phyloP scores from a whole-genome alignment of 2,329 filamentous ascomycete species.

The Hymenoscyphus occultus region DNA sequence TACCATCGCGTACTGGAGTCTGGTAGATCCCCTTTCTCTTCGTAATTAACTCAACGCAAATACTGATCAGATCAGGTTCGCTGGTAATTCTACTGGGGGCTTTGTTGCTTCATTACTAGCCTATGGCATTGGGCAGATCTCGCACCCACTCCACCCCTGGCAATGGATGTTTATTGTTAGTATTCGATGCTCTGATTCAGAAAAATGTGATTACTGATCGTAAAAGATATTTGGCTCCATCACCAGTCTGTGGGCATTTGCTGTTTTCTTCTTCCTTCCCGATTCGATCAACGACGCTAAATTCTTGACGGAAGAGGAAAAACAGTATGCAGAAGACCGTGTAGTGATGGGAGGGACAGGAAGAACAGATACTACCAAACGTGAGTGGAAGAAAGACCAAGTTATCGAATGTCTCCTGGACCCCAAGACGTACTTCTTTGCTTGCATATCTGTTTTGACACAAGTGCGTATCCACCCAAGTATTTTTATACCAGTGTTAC shows the following conservation, averaged over 20 bases:
- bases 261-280: slow-evolving; percentile 49
- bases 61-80: slow-evolving; percentile 41
- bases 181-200: not conserved
- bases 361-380: slow-evolving; percentile 46
- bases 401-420: slow-evolving; percentile 52
- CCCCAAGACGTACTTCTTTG: slow-evolving; percentile 56
- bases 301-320: slow-evolving; percentile 55
- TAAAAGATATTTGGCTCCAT: slow-evolving; percentile 44
- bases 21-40: slow-evolving; percentile 36
- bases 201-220: slow-evolving; percentile 3
- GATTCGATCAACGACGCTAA: slow-evolving; percentile 52
- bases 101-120: slow-evolving; percentile 51
- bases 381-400: slow-evolving; percentile 47
- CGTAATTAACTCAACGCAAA: not conserved
- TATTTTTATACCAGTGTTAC: slow-evolving; percentile 10
- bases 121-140: slow-evolving; percentile 55
- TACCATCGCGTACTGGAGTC: slow-evolving; percentile 54
- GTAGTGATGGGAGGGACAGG: slow-evolving; percentile 51
- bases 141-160: slow-evolving; percentile 48
- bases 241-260: slow-evolving; percentile 47
- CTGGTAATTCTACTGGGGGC: slow-evolving; percentile 50
- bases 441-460: slow-evolving; percentile 49
- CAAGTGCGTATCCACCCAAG: slow-evolving; percentile 33
- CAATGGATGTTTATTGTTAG: slow-evolving; percentile 52
- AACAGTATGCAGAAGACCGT: slow-evolving; percentile 44